Conservation (phyloP, 208 protist genomes). For the Acanthamoeba divionensis region DNA sequence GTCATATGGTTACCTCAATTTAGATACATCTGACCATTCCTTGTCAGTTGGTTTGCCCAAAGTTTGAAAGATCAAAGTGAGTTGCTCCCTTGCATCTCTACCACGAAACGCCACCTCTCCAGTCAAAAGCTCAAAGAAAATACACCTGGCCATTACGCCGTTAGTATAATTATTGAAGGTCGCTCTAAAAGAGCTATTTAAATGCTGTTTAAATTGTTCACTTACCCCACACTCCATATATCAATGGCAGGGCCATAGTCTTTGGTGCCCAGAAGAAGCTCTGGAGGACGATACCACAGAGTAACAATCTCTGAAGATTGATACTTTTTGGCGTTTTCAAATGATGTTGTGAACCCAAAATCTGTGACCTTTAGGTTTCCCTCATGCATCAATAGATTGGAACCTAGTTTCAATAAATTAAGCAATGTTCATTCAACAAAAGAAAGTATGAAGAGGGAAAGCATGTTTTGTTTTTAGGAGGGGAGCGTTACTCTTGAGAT, state of each 20-base stretch:
- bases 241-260: constrained; percentile 78
- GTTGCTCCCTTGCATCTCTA: constrained; percentile 68
- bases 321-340: constrained; percentile 23
- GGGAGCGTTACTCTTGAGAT: constrained; percentile 77
- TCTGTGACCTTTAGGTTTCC: constrained; percentile 84
- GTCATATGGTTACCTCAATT: not conserved
- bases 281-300: constrained; percentile 85
- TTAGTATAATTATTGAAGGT: not conserved
- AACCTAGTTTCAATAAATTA: not conserved
- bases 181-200: not conserved
- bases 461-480: not conserved
- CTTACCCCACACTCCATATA: constrained; percentile 82
- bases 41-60: constrained; percentile 72
- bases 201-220: not conserved
- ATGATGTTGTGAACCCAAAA: constrained; percentile 74
- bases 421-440: not conserved
- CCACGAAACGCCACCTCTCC: constrained; percentile 63
- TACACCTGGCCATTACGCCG: not conserved
- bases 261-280: constrained; percentile 77
- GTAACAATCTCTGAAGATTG: constrained; percentile 82
- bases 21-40: constrained; percentile 56
- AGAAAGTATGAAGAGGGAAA: not conserved
- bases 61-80: constrained; percentile 73
- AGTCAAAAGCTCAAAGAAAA: constrained; percentile 59
- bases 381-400: constrained; percentile 54